phyloP scores from a whole-genome alignment of 352 stramenopile genomes.

The Pythium sukuiense region DNA sequence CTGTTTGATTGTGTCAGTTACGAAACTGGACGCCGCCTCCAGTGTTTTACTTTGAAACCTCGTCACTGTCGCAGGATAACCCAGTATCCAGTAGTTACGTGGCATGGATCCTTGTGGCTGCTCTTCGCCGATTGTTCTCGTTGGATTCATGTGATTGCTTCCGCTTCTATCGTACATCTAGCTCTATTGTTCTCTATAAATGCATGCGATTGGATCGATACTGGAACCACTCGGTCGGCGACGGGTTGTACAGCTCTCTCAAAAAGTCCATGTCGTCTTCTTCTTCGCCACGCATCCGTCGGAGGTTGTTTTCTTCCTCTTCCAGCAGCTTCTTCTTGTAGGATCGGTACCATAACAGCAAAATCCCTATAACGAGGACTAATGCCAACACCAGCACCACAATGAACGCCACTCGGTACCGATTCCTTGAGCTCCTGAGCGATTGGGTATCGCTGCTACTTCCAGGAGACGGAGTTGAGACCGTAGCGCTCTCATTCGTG shows the following conservation, averaged over 20 bases:
- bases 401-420: slow-evolving; percentile 24
- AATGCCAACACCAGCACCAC: slow-evolving; percentile 22
- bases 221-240: slow-evolving; percentile 33
- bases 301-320: slow-evolving; percentile 24
- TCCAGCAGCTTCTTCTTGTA: slow-evolving; percentile 16
- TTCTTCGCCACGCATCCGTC: slow-evolving; percentile 25
- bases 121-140: too few relatives aligned
- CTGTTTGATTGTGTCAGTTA: too few relatives aligned
- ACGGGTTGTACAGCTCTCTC: slow-evolving; percentile 26
- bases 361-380: slow-evolving; percentile 11
- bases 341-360: slow-evolving; percentile 17
- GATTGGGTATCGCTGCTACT: neutral
- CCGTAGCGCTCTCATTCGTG: neutral
- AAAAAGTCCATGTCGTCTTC: slow-evolving; percentile 28
- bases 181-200: slow-evolving; percentile 13
- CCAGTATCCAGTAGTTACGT: too few relatives aligned
- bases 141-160: neutral
- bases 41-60: too few relatives aligned
- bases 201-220: slow-evolving; percentile 29
- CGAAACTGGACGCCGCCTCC: too few relatives aligned
- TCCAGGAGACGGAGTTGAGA: neutral
- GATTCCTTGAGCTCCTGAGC: slow-evolving; percentile 14
- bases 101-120: too few relatives aligned
- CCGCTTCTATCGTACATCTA: neutral
- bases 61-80: too few relatives aligned